A percentile compares a stretch with the other conserved stretches of the same genome.
Evolutionary conservation across 2,329 filamentous ascomycete species (phyloP).

Genomic region (Bipolaris cookei): DNA sequence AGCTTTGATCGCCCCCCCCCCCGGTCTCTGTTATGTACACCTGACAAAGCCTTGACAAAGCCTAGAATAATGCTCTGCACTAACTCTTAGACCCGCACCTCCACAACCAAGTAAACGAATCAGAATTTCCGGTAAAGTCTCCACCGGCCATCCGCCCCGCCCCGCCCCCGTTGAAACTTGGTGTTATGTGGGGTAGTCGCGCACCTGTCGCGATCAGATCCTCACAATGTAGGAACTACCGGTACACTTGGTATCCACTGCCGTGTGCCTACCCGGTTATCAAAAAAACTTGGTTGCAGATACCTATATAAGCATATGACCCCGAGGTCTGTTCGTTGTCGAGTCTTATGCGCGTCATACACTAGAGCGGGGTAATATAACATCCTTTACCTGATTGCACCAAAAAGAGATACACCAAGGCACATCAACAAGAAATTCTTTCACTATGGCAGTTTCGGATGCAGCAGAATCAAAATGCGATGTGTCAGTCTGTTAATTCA

Average conservation of each 20-base stretch:
- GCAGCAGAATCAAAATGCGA: conserved; percentile 44
- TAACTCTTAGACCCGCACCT: conserved; percentile 4
- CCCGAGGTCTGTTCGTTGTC: background rate
- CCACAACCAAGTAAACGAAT: conserved; percentile 12
- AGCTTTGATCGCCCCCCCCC: conserved; percentile 1
- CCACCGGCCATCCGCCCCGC: conserved; percentile 15
- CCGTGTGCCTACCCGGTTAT: conserved; percentile 18
- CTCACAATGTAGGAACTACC: background rate
- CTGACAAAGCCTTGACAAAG: conserved; percentile 29
- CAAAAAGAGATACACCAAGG: background rate
- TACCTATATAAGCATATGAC: conserved; percentile 6
- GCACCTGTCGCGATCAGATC: conserved; percentile 1
- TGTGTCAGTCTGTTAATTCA: conserved; percentile 32
- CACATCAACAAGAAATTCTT: conserved; percentile 12
- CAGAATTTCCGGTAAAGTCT: conserved; percentile 3
- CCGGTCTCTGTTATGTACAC: background rate
- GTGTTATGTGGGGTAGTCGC: conserved; percentile 35
- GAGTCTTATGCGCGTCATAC: background rate
- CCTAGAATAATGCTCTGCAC: background rate
- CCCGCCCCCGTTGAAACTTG: conserved; percentile 16
- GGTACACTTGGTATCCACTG: conserved; percentile 27
- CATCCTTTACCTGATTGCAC: background rate
- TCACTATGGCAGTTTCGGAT: conserved; percentile 31
- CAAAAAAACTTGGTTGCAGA: background rate
- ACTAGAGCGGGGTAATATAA: background rate